These are phyloP conservation scores for Botrytis fabae DNA, from an alignment of 2,329 filamentous ascomycete species.

Conservation along the genomic window DNA sequence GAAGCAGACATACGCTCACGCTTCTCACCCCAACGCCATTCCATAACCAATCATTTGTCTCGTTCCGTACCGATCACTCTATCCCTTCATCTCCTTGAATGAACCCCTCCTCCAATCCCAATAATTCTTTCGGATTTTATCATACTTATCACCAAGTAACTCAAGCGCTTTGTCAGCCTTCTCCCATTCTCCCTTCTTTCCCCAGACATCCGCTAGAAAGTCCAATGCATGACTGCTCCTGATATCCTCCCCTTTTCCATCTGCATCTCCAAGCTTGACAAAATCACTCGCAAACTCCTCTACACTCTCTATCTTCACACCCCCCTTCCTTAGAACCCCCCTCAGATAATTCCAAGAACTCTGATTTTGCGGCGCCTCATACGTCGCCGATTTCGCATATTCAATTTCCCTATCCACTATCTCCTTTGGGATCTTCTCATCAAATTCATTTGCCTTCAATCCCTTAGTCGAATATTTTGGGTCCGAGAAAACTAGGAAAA, in stretches of 20 bases:
- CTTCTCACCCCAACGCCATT: not conserved
- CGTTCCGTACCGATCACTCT: not conserved
- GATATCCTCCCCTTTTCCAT: slow-evolving; percentile 49
- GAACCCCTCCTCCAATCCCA: slow-evolving; percentile 71
- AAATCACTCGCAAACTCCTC: slow-evolving; percentile 54
- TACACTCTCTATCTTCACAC: slow-evolving; percentile 49
- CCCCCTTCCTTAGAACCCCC: slow-evolving; percentile 70
- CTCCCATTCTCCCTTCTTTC: slow-evolving; percentile 55
- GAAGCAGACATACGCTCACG: not conserved
- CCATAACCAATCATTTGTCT: not conserved
- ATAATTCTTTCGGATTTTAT: slow-evolving; percentile 87
- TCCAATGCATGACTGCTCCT: slow-evolving; percentile 69
- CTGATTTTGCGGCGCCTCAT: slow-evolving; percentile 85
- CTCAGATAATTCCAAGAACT: slow-evolving; percentile 91
- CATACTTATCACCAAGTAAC: slow-evolving; percentile 80
- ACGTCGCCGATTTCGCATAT: slow-evolving; percentile 72
- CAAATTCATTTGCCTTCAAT: slow-evolving; percentile 52
- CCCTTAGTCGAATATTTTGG: slow-evolving; percentile 51
- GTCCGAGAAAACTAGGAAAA: slow-evolving; percentile 81
- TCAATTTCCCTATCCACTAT: slow-evolving; percentile 73
- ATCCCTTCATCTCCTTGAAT: slow-evolving; percentile 26
- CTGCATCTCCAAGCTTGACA: slow-evolving; percentile 47
- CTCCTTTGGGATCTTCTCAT: slow-evolving; percentile 58
- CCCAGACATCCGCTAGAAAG: slow-evolving; percentile 65
- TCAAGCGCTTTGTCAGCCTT: slow-evolving; percentile 70